Evolutionary conservation across 768 basidiomycete species (phyloP).

Genomic region (Sistotremastrum suecicum): DNA sequence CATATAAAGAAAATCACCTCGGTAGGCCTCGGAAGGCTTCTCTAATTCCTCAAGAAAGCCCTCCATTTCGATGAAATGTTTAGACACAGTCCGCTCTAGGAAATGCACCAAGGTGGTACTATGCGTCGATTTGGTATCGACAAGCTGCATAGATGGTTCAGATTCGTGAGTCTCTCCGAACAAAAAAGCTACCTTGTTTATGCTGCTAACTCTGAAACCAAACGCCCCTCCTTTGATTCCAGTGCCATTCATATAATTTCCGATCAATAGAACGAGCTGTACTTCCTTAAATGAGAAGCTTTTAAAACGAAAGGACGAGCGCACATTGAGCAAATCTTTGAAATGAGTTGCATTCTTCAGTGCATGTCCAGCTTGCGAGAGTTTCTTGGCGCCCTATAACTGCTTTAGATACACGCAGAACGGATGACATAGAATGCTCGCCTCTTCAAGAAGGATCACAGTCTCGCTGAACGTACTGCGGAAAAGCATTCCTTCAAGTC

Average conservation of each 20-base stretch:
- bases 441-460: conserved; percentile 70
- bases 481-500: conserved; percentile 95
- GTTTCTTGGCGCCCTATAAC: conserved; percentile 59
- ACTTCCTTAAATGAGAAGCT: not conserved
- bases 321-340: conserved; percentile 8
- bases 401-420: not conserved
- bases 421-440: conserved; percentile 17
- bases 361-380: conserved; percentile 68
- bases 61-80: conserved; percentile 80
- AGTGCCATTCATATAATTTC: conserved; percentile 97
- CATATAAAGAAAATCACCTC: conserved; percentile 39
- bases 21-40: conserved; percentile 83
- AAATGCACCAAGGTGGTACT: conserved; percentile 93
- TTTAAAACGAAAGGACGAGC: not conserved
- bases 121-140: conserved; percentile 93
- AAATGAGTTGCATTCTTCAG: conserved; percentile 31
- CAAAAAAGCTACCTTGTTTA: conserved; percentile 63
- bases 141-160: conserved; percentile 40
- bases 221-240: conserved; percentile 94
- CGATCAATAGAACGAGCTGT: conserved; percentile 83
- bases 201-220: conserved; percentile 93
- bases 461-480: conserved; percentile 80
- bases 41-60: conserved; percentile 78
- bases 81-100: conserved; percentile 74
- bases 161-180: not conserved